A percentile compares a stretch with the other conserved stretches of the same genome.
These are phyloP conservation scores for Mychonastes homosphaera DNA, from an alignment of 139 green algal genomes.

Conservation along the genomic window DNA sequence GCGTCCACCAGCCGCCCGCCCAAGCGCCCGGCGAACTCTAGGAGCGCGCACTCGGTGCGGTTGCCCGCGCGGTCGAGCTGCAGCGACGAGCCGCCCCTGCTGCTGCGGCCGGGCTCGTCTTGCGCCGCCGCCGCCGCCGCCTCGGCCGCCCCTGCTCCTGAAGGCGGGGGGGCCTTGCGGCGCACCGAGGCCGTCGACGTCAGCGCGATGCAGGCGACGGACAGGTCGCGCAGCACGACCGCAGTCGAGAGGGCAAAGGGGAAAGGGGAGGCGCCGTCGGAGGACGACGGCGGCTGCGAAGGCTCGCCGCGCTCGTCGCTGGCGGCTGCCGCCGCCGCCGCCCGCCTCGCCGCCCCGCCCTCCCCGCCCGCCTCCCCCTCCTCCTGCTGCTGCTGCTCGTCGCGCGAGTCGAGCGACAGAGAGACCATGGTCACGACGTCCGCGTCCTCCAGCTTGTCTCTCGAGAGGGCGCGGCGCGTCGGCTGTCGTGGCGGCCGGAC, in stretches of 20 bases:
- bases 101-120: background rate
- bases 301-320: background rate
- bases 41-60: constrained; percentile 69
- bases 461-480: background rate
- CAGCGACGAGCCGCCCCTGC: background rate
- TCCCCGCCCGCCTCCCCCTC: background rate
- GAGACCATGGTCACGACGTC: constrained; percentile 18
- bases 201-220: constrained; percentile 47
- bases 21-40: constrained; percentile 47
- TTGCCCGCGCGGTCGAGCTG: constrained; percentile 44
- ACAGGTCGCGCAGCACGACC: constrained; percentile 22
- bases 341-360: background rate
- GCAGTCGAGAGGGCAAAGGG: no score
- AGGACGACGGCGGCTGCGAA: background rate
- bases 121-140: background rate
- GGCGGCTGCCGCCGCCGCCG: background rate
- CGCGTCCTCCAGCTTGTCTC: background rate
- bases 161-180: constrained; percentile 13
- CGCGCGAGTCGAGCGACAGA: background rate
- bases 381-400: background rate
- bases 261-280: no score
- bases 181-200: constrained; percentile 64
- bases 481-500: background rate
- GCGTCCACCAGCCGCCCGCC: constrained; percentile 14
- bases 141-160: background rate